Evolutionary conservation across 2,329 filamentous ascomycete species (phyloP).

Genomic region (Knufia fluminis): DNA sequence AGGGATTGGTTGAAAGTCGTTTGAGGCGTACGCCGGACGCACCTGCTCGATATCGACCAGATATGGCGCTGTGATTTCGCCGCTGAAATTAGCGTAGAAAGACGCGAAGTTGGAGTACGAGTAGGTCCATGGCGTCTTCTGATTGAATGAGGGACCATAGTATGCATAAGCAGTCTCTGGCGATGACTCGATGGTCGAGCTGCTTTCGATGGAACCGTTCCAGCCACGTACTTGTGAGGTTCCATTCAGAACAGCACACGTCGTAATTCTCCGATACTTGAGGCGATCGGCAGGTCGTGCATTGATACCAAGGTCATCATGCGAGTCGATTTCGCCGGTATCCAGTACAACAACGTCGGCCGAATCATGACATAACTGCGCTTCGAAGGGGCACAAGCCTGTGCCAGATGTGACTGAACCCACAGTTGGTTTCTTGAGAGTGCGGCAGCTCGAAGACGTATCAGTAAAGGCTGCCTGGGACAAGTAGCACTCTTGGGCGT

Average conservation of each 20-base stretch:
- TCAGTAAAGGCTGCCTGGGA: not conserved
- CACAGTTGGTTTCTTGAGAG: constrained; percentile 10
- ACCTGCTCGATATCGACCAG: constrained; percentile 9
- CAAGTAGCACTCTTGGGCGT: constrained; percentile 18
- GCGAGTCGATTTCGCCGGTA: constrained; percentile 17
- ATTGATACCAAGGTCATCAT: constrained; percentile 18
- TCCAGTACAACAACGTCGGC: constrained; percentile 12
- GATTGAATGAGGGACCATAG: constrained; percentile 13
- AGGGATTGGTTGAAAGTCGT: constrained; percentile 14
- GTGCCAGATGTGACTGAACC: not conserved
- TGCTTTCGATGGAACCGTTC: constrained; percentile 10
- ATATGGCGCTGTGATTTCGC: constrained; percentile 13
- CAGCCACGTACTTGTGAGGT: constrained; percentile 12
- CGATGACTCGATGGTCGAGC: not conserved
- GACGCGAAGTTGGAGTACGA: constrained; percentile 14
- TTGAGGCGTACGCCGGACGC: constrained; percentile 4
- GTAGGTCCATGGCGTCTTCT: constrained; percentile 16
- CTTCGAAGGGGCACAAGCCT: constrained; percentile 13
- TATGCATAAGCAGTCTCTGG: constrained; percentile 10
- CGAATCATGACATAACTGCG: constrained; percentile 11
- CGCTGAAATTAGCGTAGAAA: constrained; percentile 14
- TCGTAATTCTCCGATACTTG: constrained; percentile 14
- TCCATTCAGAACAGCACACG: constrained; percentile 16
- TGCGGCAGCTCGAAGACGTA: constrained; percentile 12
- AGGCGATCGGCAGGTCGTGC: constrained; percentile 14